These are phyloP conservation scores for grape (Vitis vinifera) DNA, from an alignment of 164 flowering plant species.

Conservation along the genomic window ASM3070453v1 NC_081811.1:22849501-22850000, in stretches of 20 bases:
- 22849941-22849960: no score
- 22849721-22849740: neutral
- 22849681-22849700: neutral
- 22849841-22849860: no score
- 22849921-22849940: no score
- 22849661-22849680: neutral
- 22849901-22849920: no score
- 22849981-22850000: no score
- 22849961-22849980: no score
- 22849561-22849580: slow-evolving; percentile 78
- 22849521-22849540: slow-evolving; percentile 93
- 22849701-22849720: neutral
- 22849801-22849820: neutral
- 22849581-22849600: slow-evolving; percentile 83
- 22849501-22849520: slow-evolving; percentile 85
- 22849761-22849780: neutral
- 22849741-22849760: neutral
- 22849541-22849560: slow-evolving; percentile 65
- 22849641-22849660: neutral
- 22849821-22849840: no score
- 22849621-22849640: slow-evolving; percentile 12
- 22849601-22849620: slow-evolving; percentile 79
- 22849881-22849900: no score
- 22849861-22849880: no score
- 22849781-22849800: neutral